Evolutionary conservation across 169 alveolate genomes (phyloP).

Genomic region (Plasmodium cynomolgi): DNA sequence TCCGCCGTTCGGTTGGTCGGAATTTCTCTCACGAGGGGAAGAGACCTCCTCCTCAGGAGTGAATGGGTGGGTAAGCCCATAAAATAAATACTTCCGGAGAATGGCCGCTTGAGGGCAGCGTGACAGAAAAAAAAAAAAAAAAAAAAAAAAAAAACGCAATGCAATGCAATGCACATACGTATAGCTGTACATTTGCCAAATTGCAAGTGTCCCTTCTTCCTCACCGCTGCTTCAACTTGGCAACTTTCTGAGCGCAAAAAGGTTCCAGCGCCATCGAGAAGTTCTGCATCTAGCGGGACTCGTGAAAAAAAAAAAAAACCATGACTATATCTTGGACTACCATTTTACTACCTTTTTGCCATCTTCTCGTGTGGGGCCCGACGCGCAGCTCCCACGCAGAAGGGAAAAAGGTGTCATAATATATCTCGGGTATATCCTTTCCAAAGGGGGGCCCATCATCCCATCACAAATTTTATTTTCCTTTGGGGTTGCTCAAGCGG

Average conservation of each 20-base stretch:
- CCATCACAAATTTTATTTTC: neutral
- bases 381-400: neutral
- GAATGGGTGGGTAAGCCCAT: neutral
- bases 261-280: neutral
- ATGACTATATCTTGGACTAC: neutral
- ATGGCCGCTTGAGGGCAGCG: neutral
- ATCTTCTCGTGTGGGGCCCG: neutral
- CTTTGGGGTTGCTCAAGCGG: neutral
- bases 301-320: neutral
- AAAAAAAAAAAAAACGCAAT: no score
- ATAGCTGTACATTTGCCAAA: constrained; percentile 5
- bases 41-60: no score
- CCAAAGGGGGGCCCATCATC: neutral
- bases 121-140: neutral
- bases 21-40: neutral
- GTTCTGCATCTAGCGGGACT: neutral
- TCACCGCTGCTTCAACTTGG: neutral
- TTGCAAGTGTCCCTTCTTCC: neutral
- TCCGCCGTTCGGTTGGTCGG: neutral
- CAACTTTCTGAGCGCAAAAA: neutral
- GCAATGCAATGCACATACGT: neutral
- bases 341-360: no score
- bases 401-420: neutral
- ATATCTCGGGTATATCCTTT: neutral
- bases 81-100: neutral